These are phyloP conservation scores for Omphalotus olearius DNA, from an alignment of 1,284 basidiomycete species.

Conservation along the genomic window DNA sequence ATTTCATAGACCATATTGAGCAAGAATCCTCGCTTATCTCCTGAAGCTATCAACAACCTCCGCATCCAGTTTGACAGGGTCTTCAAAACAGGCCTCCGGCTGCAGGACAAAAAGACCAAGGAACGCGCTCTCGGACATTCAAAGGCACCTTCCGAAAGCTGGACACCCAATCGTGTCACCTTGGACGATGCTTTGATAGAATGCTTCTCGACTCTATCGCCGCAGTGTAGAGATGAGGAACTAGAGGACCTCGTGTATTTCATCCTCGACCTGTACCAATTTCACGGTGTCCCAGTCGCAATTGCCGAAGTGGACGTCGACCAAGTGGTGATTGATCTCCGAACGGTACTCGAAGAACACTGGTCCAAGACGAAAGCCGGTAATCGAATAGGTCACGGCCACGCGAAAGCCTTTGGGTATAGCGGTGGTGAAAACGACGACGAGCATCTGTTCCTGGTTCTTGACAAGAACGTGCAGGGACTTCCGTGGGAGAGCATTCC, in stretches of 20 bases:
- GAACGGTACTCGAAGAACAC: constrained; percentile 69
- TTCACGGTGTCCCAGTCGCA: constrained; percentile 86
- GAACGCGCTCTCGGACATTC: constrained; percentile 26
- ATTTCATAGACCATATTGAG: constrained; percentile 63
- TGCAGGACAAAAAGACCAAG: constrained; percentile 53
- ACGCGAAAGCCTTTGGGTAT: constrained; percentile 12
- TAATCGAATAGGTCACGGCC: constrained; percentile 13
- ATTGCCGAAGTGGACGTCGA: constrained; percentile 92
- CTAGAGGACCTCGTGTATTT: constrained; percentile 95
- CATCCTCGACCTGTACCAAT: constrained; percentile 90
- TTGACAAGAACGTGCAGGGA: constrained; percentile 88
- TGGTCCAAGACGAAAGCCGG: constrained; percentile 29
- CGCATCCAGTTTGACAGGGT: constrained; percentile 67
- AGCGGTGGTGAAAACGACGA: constrained; percentile 33
- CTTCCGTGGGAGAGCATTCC: constrained; percentile 98
- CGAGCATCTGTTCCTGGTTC: constrained; percentile 81
- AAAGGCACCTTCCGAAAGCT: constrained; percentile 32
- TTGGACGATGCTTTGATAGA: constrained; percentile 76
- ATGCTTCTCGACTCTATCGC: constrained; percentile 81
- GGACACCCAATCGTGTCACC: constrained; percentile 40
- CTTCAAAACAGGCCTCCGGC: constrained; percentile 61
- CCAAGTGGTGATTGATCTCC: constrained; percentile 75
- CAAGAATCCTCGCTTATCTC: constrained; percentile 41
- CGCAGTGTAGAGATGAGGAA: constrained; percentile 87
- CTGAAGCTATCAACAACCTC: constrained; percentile 51